These are phyloP conservation scores for Aspergillus glaucus DNA, from an alignment of 2,329 filamentous ascomycete genomes.

Conservation along the genomic window DNA sequence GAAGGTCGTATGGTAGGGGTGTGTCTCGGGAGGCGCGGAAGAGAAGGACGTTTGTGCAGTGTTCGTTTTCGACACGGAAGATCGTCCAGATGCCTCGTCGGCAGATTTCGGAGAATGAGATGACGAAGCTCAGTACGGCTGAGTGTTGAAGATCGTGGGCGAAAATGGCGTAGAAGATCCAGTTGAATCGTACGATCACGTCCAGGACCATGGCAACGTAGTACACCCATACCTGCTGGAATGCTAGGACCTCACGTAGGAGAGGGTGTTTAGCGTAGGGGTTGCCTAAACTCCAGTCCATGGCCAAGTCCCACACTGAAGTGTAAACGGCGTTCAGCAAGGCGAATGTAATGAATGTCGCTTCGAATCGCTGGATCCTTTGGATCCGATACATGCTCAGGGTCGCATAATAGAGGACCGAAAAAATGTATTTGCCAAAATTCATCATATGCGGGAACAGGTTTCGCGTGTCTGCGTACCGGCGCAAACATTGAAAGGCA, in stretches of 20 bases:
- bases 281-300: constrained; percentile 94
- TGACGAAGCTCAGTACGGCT: constrained; percentile 70
- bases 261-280: constrained; percentile 60
- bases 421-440: constrained; percentile 82
- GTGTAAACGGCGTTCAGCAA: constrained; percentile 77
- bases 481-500: constrained; percentile 80
- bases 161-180: constrained; percentile 90
- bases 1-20: constrained; percentile 68
- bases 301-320: constrained; percentile 87
- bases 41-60: constrained; percentile 83
- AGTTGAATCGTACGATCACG: constrained; percentile 80
- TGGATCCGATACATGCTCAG: constrained; percentile 80
- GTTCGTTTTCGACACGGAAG: constrained; percentile 95
- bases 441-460: constrained; percentile 90
- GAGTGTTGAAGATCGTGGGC: constrained; percentile 75
- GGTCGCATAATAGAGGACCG: constrained; percentile 70
- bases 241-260: constrained; percentile 71
- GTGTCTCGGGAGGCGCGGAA: constrained; percentile 87
- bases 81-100: constrained; percentile 85
- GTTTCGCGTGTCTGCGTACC: constrained; percentile 80
- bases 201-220: constrained; percentile 79
- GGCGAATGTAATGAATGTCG: constrained; percentile 73
- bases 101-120: constrained; percentile 72
- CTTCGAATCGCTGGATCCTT: constrained; percentile 50
- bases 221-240: constrained; percentile 75